Evolutionary conservation across 805 yeast species (phyloP).

Genomic region (Starmerella davenportii): DNA sequence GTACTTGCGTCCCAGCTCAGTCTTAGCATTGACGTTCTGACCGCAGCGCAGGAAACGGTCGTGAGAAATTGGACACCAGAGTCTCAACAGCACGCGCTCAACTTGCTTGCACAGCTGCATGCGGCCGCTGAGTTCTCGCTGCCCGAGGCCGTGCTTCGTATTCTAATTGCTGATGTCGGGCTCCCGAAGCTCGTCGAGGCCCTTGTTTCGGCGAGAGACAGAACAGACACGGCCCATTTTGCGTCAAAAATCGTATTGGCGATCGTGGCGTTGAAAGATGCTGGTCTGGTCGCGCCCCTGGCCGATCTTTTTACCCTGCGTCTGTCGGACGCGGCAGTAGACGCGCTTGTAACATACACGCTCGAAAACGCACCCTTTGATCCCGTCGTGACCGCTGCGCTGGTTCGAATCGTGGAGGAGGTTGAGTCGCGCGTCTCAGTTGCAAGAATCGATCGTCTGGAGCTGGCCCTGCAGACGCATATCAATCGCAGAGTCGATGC

Average conservation of each 20-base stretch:
- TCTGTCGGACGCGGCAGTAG: not conserved
- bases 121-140: not conserved
- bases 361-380: constrained; percentile 6
- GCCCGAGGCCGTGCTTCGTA: too few relatives aligned
- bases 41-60: constrained; percentile 46
- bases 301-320: constrained; percentile 17
- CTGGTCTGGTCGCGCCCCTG: too few relatives aligned
- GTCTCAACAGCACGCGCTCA: constrained; percentile 19
- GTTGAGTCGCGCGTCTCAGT: constrained; percentile 1
- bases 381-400: constrained; percentile 4
- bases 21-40: constrained; percentile 34
- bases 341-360: constrained; percentile 1
- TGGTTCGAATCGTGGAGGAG: constrained; percentile 9
- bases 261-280: too few relatives aligned
- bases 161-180: not conserved
- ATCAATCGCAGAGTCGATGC: constrained; percentile 19
- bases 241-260: too few relatives aligned
- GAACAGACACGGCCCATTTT: too few relatives aligned
- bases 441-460: constrained; percentile 30
- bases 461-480: constrained; percentile 52
- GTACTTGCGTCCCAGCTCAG: constrained; percentile 62
- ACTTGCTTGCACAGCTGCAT: constrained; percentile 21
- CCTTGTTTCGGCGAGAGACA: too few relatives aligned
- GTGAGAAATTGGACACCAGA: constrained; percentile 28
- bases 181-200: not conserved